Evolutionary conservation across 805 yeast genomes (phyloP), one percentile per base, ranked within the genome.

Genomic region (Metschnikowia kunwiensis): DNA sequence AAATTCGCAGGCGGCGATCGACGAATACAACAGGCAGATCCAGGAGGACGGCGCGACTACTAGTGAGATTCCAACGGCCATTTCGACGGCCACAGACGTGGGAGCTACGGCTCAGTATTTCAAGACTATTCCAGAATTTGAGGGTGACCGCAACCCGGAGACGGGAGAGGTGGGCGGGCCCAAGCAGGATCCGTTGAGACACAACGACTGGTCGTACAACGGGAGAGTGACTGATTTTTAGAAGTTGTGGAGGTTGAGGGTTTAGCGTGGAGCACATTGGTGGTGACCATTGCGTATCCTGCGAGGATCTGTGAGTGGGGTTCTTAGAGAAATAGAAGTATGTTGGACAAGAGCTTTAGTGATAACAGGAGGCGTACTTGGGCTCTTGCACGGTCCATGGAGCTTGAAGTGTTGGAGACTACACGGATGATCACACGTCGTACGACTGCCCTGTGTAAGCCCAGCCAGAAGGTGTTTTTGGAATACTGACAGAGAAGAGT

Each of bases 131-230:
- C 95, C 96, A 2, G 98, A 93, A 54, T 93, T 93, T 56, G 96
- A 89, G 61, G 98, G 98, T 1, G 89, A 88, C 44, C 78, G 73
- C 12, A 93, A 93, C 56, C 98, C 98, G 0, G 74, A 69, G 40
- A 93, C 98, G 1, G 98, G 98, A 3, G 98, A 93, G 62, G 71
- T 82, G 15, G 96, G 96, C 31, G 98, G 98, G 0, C 98, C 98
- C 17, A 93, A 93, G 55, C 97, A 93, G 60, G 97, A 93, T 55
- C 98, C 98, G 0, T 70, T 87, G 46, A 78, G 80, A 51, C 91
- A 86, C 51, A 61, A 60, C 33, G 97, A 89, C 52, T 93, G 94
- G 77, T 82, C 96, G 7, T 93, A 82, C 60, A 91, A 93, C 55
- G 98, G 98, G 0, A 77, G 97, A 56, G 96, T 87, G 20, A 91